Evolutionary conservation across 768 basidiomycete genomes (phyloP).

Genomic region (Tylopilus sp.): DNA sequence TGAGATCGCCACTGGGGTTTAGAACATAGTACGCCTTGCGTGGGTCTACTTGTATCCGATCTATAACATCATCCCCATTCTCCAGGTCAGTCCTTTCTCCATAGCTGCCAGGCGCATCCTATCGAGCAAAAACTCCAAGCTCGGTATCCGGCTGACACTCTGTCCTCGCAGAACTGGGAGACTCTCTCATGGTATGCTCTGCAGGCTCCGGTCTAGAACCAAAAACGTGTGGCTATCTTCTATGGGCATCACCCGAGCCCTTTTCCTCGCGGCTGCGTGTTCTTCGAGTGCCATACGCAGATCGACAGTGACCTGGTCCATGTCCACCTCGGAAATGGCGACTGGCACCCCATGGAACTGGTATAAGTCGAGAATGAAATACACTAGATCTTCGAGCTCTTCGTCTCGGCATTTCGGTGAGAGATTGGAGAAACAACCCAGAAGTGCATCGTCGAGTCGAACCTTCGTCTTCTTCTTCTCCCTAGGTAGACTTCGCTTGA

Average conservation of each 20-base stretch:
- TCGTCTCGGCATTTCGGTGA: constrained; percentile 84
- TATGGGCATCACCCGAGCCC: constrained; percentile 23
- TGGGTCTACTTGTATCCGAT: constrained; percentile 58
- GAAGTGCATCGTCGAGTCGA: constrained; percentile 66
- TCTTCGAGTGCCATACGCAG: constrained; percentile 76
- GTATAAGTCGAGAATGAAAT: constrained; percentile 91
- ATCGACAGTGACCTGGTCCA: constrained; percentile 87
- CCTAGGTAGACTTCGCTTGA: constrained; percentile 60
- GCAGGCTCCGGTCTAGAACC: constrained; percentile 84
- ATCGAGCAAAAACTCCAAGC: constrained; percentile 83
- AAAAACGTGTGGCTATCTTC: constrained; percentile 79
- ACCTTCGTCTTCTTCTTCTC: constrained; percentile 59
- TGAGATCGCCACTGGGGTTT: constrained; percentile 90
- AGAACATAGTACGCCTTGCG: constrained; percentile 77
- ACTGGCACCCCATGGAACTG: constrained; percentile 90
- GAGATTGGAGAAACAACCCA: constrained; percentile 83
- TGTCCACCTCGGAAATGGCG: constrained; percentile 87
- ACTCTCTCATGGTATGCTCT: constrained; percentile 94
- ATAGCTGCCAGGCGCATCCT: constrained; percentile 61
- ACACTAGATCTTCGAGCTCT: constrained; percentile 92
- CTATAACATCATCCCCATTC: constrained; percentile 26
- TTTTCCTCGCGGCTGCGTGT: constrained; percentile 43
- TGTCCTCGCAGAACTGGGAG: constrained; percentile 80
- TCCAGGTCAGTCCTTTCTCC: constrained; percentile 27
- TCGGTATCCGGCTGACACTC: constrained; percentile 91